These are phyloP conservation scores for Cladobotryum protrusum DNA, from an alignment of 2,329 filamentous ascomycete species.

Conservation along the genomic window DNA sequence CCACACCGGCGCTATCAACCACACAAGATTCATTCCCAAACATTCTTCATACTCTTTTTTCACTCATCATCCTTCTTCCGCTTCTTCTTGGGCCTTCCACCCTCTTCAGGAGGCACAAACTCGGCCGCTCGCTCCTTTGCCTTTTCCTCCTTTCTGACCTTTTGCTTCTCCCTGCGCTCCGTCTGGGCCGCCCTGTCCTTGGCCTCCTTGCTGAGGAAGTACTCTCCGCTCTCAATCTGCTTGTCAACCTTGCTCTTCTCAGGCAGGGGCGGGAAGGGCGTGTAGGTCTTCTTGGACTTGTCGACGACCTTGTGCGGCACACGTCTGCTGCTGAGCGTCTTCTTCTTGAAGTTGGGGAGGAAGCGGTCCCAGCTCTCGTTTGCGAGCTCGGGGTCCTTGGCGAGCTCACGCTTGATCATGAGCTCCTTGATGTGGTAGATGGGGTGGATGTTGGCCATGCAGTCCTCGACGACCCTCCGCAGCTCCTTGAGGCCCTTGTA, in stretches of 20 bases:
- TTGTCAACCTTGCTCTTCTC: conserved; percentile 99
- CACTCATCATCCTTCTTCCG: conserved; percentile 47
- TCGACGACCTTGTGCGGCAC: conserved; percentile 82
- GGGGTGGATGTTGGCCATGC: conserved; percentile 94
- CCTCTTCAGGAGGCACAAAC: conserved; percentile 81
- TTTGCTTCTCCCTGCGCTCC: conserved; percentile 77
- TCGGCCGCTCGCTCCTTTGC: conserved; percentile 77
- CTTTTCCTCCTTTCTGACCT: conserved; percentile 81
- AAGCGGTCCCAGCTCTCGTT: conserved; percentile 94
- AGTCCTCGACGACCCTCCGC: conserved; percentile 82
- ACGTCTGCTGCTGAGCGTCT: conserved; percentile 75
- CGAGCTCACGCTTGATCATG: conserved; percentile 89
- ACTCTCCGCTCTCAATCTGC: conserved; percentile 97
- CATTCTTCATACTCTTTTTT: conserved; percentile 3
- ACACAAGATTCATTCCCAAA: neutral
- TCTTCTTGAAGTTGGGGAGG: conserved; percentile 94
- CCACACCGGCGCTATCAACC: neutral
- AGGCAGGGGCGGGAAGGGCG: conserved; percentile 90
- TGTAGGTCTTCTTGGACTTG: conserved; percentile 92
- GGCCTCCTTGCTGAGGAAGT: conserved; percentile 87
- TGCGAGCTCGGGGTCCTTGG: conserved; percentile 79
- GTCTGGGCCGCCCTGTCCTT: conserved; percentile 79
- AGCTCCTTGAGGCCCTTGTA: conserved; percentile 94
- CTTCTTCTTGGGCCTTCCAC: conserved; percentile 56
- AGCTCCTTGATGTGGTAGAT: conserved; percentile 75